Evolutionary conservation across 169 alveolate genomes (phyloP), one percentile per base, ranked within the genome.

Genomic region (Blepharisma undulans): DNA sequence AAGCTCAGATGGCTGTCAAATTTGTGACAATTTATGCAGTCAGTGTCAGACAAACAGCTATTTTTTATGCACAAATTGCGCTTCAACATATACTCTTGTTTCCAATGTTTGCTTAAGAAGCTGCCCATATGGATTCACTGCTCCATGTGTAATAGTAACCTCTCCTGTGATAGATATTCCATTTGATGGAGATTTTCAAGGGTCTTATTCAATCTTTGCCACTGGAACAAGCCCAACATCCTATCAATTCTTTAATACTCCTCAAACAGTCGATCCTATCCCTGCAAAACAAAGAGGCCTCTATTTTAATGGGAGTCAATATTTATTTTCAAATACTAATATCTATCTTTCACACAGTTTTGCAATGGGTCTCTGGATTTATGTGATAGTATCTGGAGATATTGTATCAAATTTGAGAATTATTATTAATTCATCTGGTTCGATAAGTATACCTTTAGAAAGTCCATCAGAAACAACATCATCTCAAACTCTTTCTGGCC

Each of bases 91-190:
- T 78, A 2, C 2, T 78, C 60, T 22, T 21, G 22, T 60, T 22
- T 74, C 33, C 32, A 72, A 72, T 22, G 29, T 82, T 21, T 82
- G 89, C 18, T 4, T 82, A 21, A 33, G 60, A 32, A 4, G 7
- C 10, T 82, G 89, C 32, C 76, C 89, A 14, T 32, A 72, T 36
- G 89, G 89, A 19, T 82, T 25, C 22, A 82, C 89, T 8, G 14
- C 16, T 48, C 66, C 66, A 1, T 48, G 66, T 48, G 66, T 48
- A 18, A 48, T 18, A 48, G 66, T 48, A 10, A 48, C 66, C 10
- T 48, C 66, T 10, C 10, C 66, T 48, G 66, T 48, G 14, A 2
- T 48, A 48, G 66, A 48, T 5, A 18, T 48, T 10, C 0, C 66
- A 5, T 48, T 48, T 48, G 14, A 5, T 48, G 66, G 66, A 48